Percentiles rank a stretch among this genome's conserved stretches.
Evolutionary conservation across 495 filamentous ascomycete genomes (phyloP).

Genomic region (Podospora appendiculata): DNA sequence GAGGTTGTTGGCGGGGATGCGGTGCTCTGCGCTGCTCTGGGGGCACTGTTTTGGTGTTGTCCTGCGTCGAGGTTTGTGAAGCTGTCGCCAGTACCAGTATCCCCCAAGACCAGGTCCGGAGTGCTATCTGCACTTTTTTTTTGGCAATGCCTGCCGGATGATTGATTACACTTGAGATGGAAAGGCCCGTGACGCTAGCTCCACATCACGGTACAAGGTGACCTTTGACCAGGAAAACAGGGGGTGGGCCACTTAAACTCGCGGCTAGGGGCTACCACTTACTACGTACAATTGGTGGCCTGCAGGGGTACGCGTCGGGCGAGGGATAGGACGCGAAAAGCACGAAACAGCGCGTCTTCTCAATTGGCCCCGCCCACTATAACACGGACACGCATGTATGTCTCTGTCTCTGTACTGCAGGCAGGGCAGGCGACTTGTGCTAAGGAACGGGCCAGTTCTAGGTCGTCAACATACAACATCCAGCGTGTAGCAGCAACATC

Average conservation of each 20-base stretch:
- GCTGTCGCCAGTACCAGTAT: no score
- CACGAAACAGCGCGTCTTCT: constrained; percentile 21
- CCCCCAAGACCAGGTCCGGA: not conserved
- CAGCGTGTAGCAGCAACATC: no score
- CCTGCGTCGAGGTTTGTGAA: no score
- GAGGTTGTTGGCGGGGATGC: not conserved
- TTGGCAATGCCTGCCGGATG: not conserved
- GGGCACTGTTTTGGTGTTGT: no score
- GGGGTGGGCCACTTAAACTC: no score
- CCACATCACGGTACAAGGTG: no score
- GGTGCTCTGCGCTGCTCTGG: no score
- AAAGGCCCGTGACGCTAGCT: not conserved
- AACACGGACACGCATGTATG: not conserved
- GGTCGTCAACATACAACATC: no score
- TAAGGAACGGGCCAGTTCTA: no score
- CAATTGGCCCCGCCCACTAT: constrained; percentile 13
- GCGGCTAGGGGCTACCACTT: not conserved
- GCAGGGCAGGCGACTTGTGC: no score
- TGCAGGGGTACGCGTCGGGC: constrained; percentile 13
- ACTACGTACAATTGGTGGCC: not conserved
- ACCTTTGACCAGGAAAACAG: no score
- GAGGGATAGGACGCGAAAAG: constrained; percentile 6
- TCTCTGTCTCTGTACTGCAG: not conserved
- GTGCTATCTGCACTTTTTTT: not conserved
- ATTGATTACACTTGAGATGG: not conserved